Percentiles rank a stretch among this genome's conserved stretches.
Conservation (phyloP, 495 filamentous ascomycete genomes). For the Pyrenopolyporus hunteri region DNA sequence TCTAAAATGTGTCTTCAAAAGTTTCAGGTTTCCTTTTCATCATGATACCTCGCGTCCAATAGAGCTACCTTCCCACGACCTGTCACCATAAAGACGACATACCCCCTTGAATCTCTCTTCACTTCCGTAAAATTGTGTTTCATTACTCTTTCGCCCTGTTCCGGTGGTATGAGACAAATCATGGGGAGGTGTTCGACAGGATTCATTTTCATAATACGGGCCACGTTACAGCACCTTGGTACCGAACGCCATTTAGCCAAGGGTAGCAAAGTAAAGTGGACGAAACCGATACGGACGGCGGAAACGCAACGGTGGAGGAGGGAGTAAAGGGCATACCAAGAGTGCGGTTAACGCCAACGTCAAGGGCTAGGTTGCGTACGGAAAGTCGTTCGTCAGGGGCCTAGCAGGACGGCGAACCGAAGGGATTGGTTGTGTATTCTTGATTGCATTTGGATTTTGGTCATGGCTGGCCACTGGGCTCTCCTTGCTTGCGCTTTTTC, state of each 20-base stretch:
- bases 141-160: slow-evolving; percentile 28
- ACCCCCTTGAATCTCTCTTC: slow-evolving; percentile 23
- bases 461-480: slow-evolving; percentile 26
- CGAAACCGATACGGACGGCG: slow-evolving; percentile 3
- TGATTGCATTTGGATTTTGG: slow-evolving; percentile 36
- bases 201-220: slow-evolving; percentile 20
- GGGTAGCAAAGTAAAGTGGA: background rate
- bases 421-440: slow-evolving; percentile 32
- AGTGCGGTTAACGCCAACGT: background rate
- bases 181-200: slow-evolving; percentile 14
- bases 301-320: slow-evolving; percentile 8
- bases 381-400: slow-evolving; percentile 10
- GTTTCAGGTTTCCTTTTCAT: slow-evolving; percentile 43
- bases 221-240: slow-evolving; percentile 16
- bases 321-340: slow-evolving; percentile 2
- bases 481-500: slow-evolving; percentile 10
- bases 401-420: slow-evolving; percentile 17
- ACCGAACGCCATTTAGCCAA: background rate
- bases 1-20: slow-evolving; percentile 54
- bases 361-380: slow-evolving; percentile 3
- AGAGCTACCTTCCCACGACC: slow-evolving; percentile 37
- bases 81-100: slow-evolving; percentile 37
- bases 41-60: slow-evolving; percentile 52
- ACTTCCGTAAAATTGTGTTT: slow-evolving; percentile 32
- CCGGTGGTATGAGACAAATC: slow-evolving; percentile 4